A percentile compares a stretch with the other conserved stretches of the same genome.
phyloP scores from a whole-genome alignment of 2,329 filamentous ascomycete genomes.

The Apiospora sp. region DNA sequence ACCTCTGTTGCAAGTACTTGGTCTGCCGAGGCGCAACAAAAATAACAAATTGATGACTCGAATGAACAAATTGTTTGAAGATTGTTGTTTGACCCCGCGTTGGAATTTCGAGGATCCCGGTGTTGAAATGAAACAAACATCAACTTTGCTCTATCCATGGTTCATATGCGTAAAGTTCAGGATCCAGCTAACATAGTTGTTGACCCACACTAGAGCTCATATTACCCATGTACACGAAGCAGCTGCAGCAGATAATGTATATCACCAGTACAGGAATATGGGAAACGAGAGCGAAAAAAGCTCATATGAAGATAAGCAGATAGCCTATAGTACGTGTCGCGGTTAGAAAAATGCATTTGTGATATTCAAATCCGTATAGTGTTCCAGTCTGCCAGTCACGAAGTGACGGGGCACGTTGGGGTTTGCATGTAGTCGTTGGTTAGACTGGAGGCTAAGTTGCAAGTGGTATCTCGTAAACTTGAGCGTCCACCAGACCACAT shows the following conservation, averaged over 20 bases:
- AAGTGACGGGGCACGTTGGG: neutral
- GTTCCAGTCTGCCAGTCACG: neutral
- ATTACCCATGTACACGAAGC: neutral
- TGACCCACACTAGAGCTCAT: neutral
- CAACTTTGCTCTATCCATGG: neutral
- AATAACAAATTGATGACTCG: too few relatives aligned
- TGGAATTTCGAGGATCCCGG: neutral
- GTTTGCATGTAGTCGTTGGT: too few relatives aligned
- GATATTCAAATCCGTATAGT: neutral
- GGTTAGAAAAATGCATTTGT: too few relatives aligned
- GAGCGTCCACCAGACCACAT: neutral
- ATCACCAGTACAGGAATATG: neutral
- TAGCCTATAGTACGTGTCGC: too few relatives aligned
- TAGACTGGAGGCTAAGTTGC: too few relatives aligned
- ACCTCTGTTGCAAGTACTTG: neutral
- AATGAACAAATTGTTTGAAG: neutral
- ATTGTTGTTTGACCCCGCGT: neutral
- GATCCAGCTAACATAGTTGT: neutral
- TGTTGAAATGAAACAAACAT: neutral
- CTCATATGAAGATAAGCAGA: neutral
- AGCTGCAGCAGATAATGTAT: neutral
- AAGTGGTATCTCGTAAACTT: neutral
- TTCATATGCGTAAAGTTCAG: neutral
- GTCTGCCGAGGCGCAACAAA: neutral
- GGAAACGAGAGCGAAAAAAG: neutral